Base-by-base conservation (phyloP, 768 basidiomycete genomes). In the Suillus weaverae region DNA sequence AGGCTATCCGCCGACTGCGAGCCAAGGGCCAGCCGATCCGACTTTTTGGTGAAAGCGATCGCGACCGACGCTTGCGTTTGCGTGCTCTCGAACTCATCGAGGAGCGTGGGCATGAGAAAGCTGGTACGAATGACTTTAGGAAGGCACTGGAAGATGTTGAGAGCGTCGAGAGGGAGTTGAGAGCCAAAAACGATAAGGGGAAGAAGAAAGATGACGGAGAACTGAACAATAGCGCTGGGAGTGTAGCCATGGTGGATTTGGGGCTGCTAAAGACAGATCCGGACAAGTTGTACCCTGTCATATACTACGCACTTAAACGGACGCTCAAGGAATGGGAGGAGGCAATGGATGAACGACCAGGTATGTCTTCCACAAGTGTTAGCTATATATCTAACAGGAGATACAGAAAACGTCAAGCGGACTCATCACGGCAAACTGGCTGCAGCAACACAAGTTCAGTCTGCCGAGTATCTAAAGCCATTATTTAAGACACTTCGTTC, bases 261-360 rank as follows among this genome's bases (percentile, higher is more conserved):
- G 81, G 75, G 7, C 82, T 98, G 65, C 75, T 98, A 72, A 97
- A 95, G 82, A 87, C 86, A 20, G 94, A 99, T 75, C 92, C 95
- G 8, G 93, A 97, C 81, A 97, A 93, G 77, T 80, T 99, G 35
- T 98, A 99, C 73, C 97, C 97, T 0, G 82, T 98, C 70, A 98
- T 99, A 59, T 99, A 99, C 73, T 95, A 95, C 74, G 94, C 95
- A 2, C 80, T 99, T 64, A 98, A 98, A 82, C 84, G 90, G 67
- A 90, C 89, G 6, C 81, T 99, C 60, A 95, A 95, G 71, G 97
- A 99, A 73, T 99, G 97, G 97, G 96, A 89, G 68, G 90, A 95
- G 70, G 91, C 92, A 55, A 91, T 99, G 91, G 94, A 92, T 62
- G 92, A 94, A 66, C 84, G 97, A 71, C 95, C 95, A 70, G 95